Conservation (phyloP, 2,329 filamentous ascomycete genomes). For the Fusarium coicis region DNA sequence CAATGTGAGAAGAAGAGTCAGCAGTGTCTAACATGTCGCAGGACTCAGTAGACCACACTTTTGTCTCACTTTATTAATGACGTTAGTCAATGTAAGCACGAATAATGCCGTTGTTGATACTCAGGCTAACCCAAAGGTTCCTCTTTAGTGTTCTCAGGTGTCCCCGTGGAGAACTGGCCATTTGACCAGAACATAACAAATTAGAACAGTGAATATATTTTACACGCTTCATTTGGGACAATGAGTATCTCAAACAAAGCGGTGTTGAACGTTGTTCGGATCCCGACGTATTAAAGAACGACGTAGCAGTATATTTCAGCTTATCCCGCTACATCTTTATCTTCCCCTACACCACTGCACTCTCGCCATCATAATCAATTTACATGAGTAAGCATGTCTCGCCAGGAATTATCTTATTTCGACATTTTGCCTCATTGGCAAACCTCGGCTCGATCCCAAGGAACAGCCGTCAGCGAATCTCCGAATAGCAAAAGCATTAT, state of each 20-base stretch:
- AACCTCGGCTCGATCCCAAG: accelerated
- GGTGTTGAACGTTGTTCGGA: background rate
- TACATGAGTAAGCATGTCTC: background rate
- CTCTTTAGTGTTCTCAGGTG: too few species aligned
- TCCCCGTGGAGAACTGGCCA: too few species aligned
- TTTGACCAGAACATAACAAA: too few species aligned
- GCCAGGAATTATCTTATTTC: background rate
- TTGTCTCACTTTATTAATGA: too few species aligned
- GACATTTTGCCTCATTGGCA: background rate
- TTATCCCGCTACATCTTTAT: accelerated
- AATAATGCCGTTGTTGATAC: too few species aligned
- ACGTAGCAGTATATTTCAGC: background rate
- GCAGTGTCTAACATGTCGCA: background rate
- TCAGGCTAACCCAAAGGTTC: too few species aligned
- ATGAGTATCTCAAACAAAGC: background rate
- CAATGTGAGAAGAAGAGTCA: background rate
- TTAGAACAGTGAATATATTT: background rate
- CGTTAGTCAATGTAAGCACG: too few species aligned
- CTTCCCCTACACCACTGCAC: accelerated
- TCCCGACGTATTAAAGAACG: background rate
- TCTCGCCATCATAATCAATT: accelerated
- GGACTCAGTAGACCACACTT: background rate
- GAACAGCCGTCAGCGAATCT: background rate
- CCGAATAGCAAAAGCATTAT: accelerated
- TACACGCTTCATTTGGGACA: accelerated